phyloP scores from a whole-genome alignment of 176 grass and related monocot genomes.

The Ensete ventricosum region DNA sequence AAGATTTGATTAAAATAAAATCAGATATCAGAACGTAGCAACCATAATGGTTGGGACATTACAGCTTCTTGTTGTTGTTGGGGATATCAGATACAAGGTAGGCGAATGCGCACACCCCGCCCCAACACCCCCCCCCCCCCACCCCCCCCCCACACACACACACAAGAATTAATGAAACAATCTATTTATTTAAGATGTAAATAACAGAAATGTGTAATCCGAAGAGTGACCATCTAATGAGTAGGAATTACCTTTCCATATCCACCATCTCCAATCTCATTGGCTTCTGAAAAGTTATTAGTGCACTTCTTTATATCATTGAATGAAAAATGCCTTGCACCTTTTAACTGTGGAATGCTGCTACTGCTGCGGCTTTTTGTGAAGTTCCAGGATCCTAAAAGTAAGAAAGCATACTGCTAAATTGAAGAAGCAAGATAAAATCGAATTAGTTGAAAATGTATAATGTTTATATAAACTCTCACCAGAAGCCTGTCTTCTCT shows the following conservation, averaged over 20 bases:
- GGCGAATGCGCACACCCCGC: fast-evolving
- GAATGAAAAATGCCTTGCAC: constrained; percentile 1
- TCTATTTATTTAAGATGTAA: background rate
- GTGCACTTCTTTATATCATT: constrained; percentile 2
- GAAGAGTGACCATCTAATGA: background rate
- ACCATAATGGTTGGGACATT: too few species aligned
- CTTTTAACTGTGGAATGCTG: constrained; percentile 9
- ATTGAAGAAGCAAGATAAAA: background rate
- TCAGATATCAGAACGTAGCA: too few species aligned
- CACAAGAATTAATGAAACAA: too few species aligned
- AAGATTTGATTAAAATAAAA: background rate
- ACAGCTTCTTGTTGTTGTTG: too few species aligned
- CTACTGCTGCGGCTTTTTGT: background rate
- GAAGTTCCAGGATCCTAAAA: background rate
- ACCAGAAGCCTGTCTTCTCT: background rate
- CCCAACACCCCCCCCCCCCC: too few species aligned
- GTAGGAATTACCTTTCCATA: constrained; percentile 4
- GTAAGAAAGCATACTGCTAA: background rate
- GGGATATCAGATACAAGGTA: too few species aligned
- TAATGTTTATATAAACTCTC: background rate
- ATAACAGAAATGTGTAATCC: background rate
- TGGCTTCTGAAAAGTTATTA: constrained; percentile 3
- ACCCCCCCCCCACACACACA: too few species aligned
- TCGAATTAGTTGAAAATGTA: background rate
- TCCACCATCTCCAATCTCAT: constrained; percentile 11